phyloP scores from a whole-genome alignment of 495 filamentous ascomycete species.

The Pseudoneurospora amorphoporcata region DNA sequence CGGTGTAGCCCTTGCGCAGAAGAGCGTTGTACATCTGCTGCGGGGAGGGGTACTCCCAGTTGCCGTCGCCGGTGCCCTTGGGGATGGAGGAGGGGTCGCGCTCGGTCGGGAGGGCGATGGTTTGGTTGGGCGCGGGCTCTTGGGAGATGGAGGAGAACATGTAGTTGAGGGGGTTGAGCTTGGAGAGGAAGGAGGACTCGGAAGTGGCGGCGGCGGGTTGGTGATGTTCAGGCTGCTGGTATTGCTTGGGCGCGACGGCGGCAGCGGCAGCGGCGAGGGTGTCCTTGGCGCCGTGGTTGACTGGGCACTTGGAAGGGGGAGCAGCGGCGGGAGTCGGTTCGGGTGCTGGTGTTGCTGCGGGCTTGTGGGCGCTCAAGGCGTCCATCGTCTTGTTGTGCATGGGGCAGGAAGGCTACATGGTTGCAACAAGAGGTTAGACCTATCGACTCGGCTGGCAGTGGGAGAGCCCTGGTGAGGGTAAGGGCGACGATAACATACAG shows the following conservation, averaged over 20 bases:
- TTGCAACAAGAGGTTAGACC: constrained; percentile 20
- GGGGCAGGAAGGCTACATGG: constrained; percentile 69
- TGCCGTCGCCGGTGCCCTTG: constrained; percentile 59
- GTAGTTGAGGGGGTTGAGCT: constrained; percentile 88
- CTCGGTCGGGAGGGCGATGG: constrained; percentile 57
- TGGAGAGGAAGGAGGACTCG: constrained; percentile 47
- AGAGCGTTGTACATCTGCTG: constrained; percentile 99
- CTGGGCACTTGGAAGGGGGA: constrained; percentile 35
- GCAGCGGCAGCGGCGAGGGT: constrained; percentile 27
- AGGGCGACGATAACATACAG: constrained; percentile 47
- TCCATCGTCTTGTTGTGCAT: constrained; percentile 64
- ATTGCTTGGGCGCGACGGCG: constrained; percentile 29
- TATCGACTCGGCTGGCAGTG: neutral
- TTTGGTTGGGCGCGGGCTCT: constrained; percentile 60
- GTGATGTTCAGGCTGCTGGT: neutral
- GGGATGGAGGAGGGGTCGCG: constrained; percentile 83
- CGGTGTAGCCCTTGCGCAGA: constrained; percentile 87
- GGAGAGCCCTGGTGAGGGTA: neutral
- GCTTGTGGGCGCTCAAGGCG: constrained; percentile 24
- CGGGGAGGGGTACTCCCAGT: constrained; percentile 96
- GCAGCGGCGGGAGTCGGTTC: constrained; percentile 33
- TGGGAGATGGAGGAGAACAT: constrained; percentile 87
- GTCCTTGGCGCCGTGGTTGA: constrained; percentile 25
- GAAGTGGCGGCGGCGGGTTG: constrained; percentile 5
- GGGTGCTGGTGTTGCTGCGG: constrained; percentile 18